phyloP scores from a whole-genome alignment of 306 rosid genomes.

The Acacia acuminata region DNA sequence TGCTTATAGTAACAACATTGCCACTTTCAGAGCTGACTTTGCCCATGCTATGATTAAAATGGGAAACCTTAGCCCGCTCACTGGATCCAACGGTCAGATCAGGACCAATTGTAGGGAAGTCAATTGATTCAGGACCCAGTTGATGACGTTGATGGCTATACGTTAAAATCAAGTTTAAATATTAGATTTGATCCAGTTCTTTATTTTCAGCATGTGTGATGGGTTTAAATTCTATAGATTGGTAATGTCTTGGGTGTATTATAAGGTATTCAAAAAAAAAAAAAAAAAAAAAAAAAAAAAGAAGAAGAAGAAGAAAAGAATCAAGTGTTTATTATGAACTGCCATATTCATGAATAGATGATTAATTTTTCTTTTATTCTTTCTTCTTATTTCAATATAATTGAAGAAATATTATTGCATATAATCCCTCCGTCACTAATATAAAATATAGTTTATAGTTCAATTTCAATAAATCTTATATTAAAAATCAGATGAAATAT shows the following conservation, averaged over 20 bases:
- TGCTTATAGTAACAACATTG: constrained; percentile 30
- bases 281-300: too few relatives aligned
- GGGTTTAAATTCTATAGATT: background rate
- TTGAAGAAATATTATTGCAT: background rate
- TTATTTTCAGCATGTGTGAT: background rate
- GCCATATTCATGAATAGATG: background rate
- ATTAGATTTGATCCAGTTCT: background rate
- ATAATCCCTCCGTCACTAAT: too few relatives aligned
- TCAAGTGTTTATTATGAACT: background rate
- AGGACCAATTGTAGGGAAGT: constrained; percentile 48
- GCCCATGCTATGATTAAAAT: constrained; percentile 63
- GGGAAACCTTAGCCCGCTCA: constrained; percentile 66
- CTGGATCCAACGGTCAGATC: constrained; percentile 60
- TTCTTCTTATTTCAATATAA: background rate
- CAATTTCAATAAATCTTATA: too few relatives aligned
- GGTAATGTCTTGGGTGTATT: background rate
- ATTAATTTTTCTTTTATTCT: background rate
- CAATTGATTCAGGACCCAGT: constrained; percentile 41
- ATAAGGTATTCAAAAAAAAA: background rate
- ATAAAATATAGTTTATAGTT: too few relatives aligned
- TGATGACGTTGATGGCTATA: background rate
- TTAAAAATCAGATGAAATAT: too few relatives aligned
- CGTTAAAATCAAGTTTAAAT: background rate
- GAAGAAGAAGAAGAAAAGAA: too few relatives aligned
- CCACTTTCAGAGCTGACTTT: constrained; percentile 48